Percentiles rank a stretch among this genome's conserved stretches.
Evolutionary conservation across 352 stramenopile genomes (phyloP).

Genomic region (Phytophthora europaea): DNA sequence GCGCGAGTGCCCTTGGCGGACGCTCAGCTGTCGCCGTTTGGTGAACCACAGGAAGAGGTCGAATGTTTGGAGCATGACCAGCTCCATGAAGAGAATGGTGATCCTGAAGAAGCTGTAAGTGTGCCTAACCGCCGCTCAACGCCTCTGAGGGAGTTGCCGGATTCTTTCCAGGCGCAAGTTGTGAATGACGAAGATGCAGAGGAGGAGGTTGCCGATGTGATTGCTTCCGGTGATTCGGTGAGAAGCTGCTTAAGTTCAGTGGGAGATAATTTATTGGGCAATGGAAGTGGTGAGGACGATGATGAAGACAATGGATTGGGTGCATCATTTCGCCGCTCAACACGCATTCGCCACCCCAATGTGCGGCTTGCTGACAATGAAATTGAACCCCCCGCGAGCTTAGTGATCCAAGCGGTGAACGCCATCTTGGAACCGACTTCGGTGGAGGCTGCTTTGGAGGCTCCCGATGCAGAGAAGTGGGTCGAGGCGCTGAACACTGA

Average conservation of each 20-base stretch:
- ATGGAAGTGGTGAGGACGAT: neutral
- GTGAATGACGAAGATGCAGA: neutral
- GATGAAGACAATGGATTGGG: neutral
- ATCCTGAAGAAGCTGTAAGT: neutral
- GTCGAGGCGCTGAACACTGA: neutral
- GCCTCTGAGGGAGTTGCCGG: neutral
- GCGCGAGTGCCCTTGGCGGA: neutral
- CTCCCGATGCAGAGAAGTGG: neutral
- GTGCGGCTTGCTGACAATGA: neutral
- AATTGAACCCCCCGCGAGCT: neutral
- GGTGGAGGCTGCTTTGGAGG: neutral
- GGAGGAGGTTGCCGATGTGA: neutral
- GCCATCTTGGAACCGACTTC: neutral
- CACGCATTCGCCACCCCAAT: neutral
- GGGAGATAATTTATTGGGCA: neutral
- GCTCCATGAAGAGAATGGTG: neutral
- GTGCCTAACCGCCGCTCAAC: neutral
- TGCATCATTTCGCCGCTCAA: neutral
- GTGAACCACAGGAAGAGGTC: neutral
- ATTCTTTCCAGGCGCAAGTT: neutral
- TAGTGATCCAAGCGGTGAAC: neutral
- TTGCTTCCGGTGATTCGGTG: neutral
- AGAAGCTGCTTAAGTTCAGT: neutral
- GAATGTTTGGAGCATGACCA: neutral
- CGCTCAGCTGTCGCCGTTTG: neutral